phyloP scores from a whole-genome alignment of 1,284 basidiomycete genomes.

The Apiotrichum brassicae region DNA sequence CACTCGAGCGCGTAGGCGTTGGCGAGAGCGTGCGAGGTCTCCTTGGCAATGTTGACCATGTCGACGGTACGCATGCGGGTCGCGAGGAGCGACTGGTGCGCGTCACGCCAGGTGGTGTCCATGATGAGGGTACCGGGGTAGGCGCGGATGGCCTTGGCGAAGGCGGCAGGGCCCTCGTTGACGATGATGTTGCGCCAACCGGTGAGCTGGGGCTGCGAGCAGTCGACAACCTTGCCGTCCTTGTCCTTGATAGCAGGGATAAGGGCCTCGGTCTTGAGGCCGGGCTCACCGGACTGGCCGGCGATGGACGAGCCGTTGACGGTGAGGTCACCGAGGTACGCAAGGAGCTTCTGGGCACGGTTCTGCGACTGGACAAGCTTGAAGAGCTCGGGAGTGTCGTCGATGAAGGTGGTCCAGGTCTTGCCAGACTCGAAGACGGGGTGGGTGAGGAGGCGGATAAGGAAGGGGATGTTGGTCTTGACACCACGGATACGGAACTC shows the following conservation, averaged over 20 bases:
- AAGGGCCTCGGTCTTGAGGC: conserved; percentile 81
- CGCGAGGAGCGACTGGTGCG: conserved; percentile 95
- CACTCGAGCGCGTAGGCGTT: conserved; percentile 97
- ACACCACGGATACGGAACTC: conserved; percentile 99
- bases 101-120: conserved; percentile 99
- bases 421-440: conserved; percentile 91
- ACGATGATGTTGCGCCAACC: conserved; percentile 99
- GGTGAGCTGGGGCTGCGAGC: conserved; percentile 70
- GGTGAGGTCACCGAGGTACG: conserved; percentile 92
- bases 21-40: conserved; percentile 88
- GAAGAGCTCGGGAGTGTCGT: conserved; percentile 98
- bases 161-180: conserved; percentile 94
- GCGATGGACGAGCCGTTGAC: conserved; percentile 97
- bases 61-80: conserved; percentile 94
- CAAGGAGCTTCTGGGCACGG: conserved; percentile 93
- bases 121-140: conserved; percentile 94
- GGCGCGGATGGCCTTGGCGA: conserved; percentile 94
- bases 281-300: conserved; percentile 72
- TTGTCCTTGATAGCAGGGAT: conserved; percentile 77
- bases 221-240: conserved; percentile 69
- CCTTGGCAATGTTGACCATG: conserved; percentile 98
- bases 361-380: conserved; percentile 97
- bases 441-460: conserved; percentile 97
- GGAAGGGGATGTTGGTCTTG: conserved; percentile 99
- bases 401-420: conserved; percentile 99